Evolutionary conservation across 345 rosid species (phyloP), one percentile per base, ranked within the genome.

Genomic region (Eutrema heterophyllum): DNA sequence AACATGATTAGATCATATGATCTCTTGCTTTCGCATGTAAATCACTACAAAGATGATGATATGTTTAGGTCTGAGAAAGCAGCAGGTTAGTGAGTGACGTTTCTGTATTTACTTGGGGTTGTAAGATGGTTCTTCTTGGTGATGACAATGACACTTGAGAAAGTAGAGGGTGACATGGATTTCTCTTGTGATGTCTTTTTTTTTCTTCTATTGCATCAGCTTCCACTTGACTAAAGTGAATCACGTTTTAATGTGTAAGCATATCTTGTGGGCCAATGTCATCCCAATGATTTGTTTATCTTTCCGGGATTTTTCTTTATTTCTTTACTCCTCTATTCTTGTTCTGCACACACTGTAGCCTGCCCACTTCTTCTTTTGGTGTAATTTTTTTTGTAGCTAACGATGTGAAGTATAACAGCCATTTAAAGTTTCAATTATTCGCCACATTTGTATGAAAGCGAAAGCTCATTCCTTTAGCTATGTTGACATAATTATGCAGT

Each of bases 161-260:
- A 75, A 80, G 83, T 78, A 79, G 86, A 27, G 75, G 77, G 72
- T 78, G 89, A 79, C 83, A 58, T 43, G 79, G 82, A 79, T 66
- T 70, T 78, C 64, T 59, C 70, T 61, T 71, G 73, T 83, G 75
- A 72, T 69, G 75, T 80, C 74, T 70, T 57, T 76, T 12, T 71
- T 74, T 33, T 72, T 49, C 33, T 57, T 48, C 49, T 67, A 7
- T 68, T 79, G 57, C 83, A 73, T 82, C 78, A 74, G 53, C 65
- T 77, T 80, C 79, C 85, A 76, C 79, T 75, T 76, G 70, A 73
- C 71, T 71, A 70, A 77, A 72, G 76, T 81, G 67, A 76, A 70
- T 70, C 80, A 58, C 60, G 64, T 78, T 64, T 71, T 30, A 43
- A 14, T 72, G 62, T 75, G 73, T 71, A 53, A 80, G 66, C 77